phyloP scores from a whole-genome alignment of 2,329 filamentous ascomycete species.

The Xylaria digitata region DNA sequence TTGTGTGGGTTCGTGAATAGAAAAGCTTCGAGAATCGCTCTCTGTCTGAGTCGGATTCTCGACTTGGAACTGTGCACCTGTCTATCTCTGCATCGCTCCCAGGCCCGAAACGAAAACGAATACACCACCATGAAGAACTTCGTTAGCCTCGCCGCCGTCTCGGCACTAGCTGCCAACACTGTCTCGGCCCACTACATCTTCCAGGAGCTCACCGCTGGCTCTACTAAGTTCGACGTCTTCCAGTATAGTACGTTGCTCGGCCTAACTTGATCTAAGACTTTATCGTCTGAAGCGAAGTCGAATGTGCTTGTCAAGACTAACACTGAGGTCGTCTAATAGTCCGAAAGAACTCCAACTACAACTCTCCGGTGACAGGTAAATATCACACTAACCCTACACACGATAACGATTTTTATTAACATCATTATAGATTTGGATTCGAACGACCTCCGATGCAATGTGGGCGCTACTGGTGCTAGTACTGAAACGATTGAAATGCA shows the following conservation, averaged over 20 bases:
- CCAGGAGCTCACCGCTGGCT: constrained; percentile 52
- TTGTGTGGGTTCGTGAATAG: constrained; percentile 17
- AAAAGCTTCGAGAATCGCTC: constrained; percentile 24
- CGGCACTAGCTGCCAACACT: constrained; percentile 50
- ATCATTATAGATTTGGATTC: constrained; percentile 51
- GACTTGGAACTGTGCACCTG: background rate
- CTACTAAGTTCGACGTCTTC: constrained; percentile 50
- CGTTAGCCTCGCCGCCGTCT: constrained; percentile 46
- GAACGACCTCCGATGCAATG: constrained; percentile 57
- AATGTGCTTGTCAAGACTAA: background rate
- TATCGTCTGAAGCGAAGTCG: background rate
- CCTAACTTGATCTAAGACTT: background rate
- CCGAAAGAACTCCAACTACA: constrained; percentile 60
- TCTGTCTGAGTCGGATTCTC: background rate
- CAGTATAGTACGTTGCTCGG: constrained; percentile 50
- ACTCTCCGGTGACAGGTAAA: constrained; percentile 58
- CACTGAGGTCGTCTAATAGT: constrained; percentile 45
- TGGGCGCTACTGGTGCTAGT: constrained; percentile 49
- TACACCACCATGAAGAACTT: constrained; percentile 49
- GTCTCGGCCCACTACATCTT: constrained; percentile 58
- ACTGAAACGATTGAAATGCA: constrained; percentile 52
- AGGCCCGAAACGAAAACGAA: background rate
- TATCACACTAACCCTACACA: background rate
- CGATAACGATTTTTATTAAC: constrained; percentile 20
- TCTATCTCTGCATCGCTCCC: background rate